phyloP scores from a whole-genome alignment of 352 stramenopile species.

The Saprolegnia diclina region DNA sequence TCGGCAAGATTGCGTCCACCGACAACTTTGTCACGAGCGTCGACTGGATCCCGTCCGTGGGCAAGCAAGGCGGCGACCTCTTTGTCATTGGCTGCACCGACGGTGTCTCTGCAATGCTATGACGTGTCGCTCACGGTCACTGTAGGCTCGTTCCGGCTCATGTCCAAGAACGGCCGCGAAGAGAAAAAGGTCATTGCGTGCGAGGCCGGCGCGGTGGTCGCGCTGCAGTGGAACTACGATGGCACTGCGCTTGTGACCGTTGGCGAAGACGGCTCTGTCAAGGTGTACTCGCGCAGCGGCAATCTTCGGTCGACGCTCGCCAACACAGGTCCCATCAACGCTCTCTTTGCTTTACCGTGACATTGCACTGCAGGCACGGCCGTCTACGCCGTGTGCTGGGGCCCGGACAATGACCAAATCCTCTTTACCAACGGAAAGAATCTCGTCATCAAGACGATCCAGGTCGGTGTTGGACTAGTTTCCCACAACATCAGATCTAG shows the following conservation, averaged over 20 bases:
- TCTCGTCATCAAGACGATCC: constrained; percentile 89
- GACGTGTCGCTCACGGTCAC: background rate
- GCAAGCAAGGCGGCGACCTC: constrained; percentile 72
- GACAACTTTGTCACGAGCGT: constrained; percentile 73
- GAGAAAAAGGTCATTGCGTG: constrained; percentile 88
- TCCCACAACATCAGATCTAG: background rate
- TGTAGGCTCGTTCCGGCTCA: constrained; percentile 75
- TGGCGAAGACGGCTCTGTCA: constrained; percentile 91
- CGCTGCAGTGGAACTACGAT: constrained; percentile 91
- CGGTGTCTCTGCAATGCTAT: constrained; percentile 27
- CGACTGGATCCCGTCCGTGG: constrained; percentile 76
- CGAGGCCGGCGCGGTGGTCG: constrained; percentile 78
- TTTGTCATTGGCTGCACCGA: constrained; percentile 90
- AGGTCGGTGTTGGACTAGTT: constrained; percentile 60
- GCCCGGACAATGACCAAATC: constrained; percentile 87
- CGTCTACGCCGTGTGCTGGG: constrained; percentile 89
- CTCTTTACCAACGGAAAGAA: constrained; percentile 83
- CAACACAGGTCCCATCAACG: constrained; percentile 42
- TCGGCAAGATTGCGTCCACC: constrained; percentile 58
- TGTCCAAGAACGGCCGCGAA: constrained; percentile 85
- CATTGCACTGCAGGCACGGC: constrained; percentile 12
- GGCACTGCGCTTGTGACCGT: constrained; percentile 85
- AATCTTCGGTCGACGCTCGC: constrained; percentile 85
- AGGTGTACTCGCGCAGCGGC: constrained; percentile 86
- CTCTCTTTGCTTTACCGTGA: background rate